Conservation (phyloP, 805 yeast genomes). For the Suhomyces pyralidae region DNA sequence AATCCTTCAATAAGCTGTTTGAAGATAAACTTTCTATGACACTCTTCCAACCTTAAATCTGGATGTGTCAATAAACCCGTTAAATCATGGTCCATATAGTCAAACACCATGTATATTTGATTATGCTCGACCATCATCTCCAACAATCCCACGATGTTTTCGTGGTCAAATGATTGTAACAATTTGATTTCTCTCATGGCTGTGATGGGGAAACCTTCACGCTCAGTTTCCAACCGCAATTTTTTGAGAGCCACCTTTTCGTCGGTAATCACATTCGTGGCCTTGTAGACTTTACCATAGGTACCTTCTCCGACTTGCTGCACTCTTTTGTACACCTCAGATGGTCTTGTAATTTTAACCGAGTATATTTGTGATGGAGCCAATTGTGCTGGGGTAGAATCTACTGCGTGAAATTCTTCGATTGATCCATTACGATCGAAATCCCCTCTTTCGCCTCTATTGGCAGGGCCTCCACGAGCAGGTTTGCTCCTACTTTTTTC, state of each 20-base stretch:
- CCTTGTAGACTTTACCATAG: slow-evolving; percentile 93
- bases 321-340: slow-evolving; percentile 60
- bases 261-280: slow-evolving; percentile 64
- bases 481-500: not conserved
- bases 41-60: slow-evolving; percentile 55
- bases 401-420: slow-evolving; percentile 7
- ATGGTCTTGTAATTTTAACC: slow-evolving; percentile 23
- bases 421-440: not conserved
- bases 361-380: slow-evolving; percentile 29
- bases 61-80: slow-evolving; percentile 84
- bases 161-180: slow-evolving; percentile 78
- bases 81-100: slow-evolving; percentile 89
- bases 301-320: slow-evolving; percentile 99
- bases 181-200: slow-evolving; percentile 89
- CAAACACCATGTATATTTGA: slow-evolving; percentile 84
- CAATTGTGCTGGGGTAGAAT: not conserved
- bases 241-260: slow-evolving; percentile 83
- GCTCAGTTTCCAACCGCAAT: slow-evolving; percentile 77
- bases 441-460: not conserved
- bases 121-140: slow-evolving; percentile 87
- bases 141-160: slow-evolving; percentile 71
- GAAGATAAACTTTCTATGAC: slow-evolving; percentile 65
- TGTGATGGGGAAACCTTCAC: slow-evolving; percentile 95
- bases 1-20: slow-evolving; percentile 67
- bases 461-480: not conserved